Base-by-base conservation (phyloP, 805 yeast genomes). In the Groenewaldozyma tartarivorans region DNA sequence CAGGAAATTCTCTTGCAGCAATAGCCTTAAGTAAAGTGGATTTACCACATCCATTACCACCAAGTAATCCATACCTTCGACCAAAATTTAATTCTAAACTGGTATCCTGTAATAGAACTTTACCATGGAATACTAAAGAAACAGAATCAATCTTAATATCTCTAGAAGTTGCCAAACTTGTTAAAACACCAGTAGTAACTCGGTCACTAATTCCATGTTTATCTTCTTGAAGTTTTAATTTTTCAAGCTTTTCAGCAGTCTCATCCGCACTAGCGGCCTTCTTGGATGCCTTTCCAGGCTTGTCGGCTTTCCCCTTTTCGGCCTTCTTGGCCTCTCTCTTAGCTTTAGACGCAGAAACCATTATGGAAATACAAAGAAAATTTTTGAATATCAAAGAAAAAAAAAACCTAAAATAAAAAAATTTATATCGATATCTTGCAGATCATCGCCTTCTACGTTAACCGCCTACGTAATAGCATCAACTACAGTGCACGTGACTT, bases 21-120 rank as follows among this genome's bases (percentile, higher is more conserved):
- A 92, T 65, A 32, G 97, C 82, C 65, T 85, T 85, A 62, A 92
- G 69, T 56, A 92, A 79, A 19, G 98, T 92, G 36, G 96, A 87
- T 68, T 92, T 92, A 70, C 98, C 98, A 71, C 97, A 92, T 51
- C 98, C 98, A 65, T 92, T 92, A 67, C 88, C 97, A 58, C 98
- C 98, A 59, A 92, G 74, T 48, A 92, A 73, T 69, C 98, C 98
- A 63, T 92, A 92, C 67, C 95, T 81, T 70, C 96, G 82, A 62
- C 97, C 98, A 64, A 79, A 90, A 69, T 92, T 92, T 66, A 92
- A 77, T 70, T 92, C 98, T 53, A 92, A 68, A 37, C 72, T 73
- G 31, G 96, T 81, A 66, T 92, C 97, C 67, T 86, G 96, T 54
- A 90, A 75, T 61, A 92, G 70, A 43, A 92, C 96, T 62, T 88